Evolutionary conservation across 2,329 filamentous ascomycete species (phyloP), one percentile per base, ranked within the genome.

Genomic region (Fusarium albosuccineum): DNA sequence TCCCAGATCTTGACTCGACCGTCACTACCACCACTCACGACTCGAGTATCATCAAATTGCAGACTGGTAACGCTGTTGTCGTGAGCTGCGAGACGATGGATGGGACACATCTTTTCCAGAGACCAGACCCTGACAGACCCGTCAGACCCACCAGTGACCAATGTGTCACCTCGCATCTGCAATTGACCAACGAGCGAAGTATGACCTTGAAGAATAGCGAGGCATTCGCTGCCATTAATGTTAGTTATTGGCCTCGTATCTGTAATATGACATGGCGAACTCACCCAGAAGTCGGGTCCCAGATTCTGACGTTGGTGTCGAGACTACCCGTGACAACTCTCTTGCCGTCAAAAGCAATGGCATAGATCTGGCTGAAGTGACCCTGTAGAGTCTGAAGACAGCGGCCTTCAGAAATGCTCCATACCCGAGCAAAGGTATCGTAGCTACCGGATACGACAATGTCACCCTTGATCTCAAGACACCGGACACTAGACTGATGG

Each of bases 1-100:
- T 97, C 95, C 96, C 96, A 99, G 56, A 99, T 94, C 80, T 98
- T 99, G 68, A 99, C 96, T 54, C 96, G 87, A n/a, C 96, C 96
- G 79, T 99, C 96, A 73, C 93, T 97, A 50, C 96, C 97, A 71
- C 96, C 96, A 76, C 93, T 97, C 58, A 99, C 94, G 62, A 99
- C 96, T 57, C 96, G 88, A 26, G 92, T 94, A 75, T 97, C 94
- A 74, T 99, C 96, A 77, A 99, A 99, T 76, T 99, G 96, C 70
- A 99, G 83, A 78, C 94, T 97, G 1, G 96, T 99, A 54, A 99
- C 96, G 77, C 94, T 97, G 79, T 99, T 99, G 79, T 99, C 96
- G 77, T 99, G 96, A 4, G 96, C 96, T 40, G 96, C 96, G 52
- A 99, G 85, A 45, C 96, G 89, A 81, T 99, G 96, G 62, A 99